Conservation (phyloP, 2,329 filamentous ascomycete species). For the Botryotinia convoluta region DNA sequence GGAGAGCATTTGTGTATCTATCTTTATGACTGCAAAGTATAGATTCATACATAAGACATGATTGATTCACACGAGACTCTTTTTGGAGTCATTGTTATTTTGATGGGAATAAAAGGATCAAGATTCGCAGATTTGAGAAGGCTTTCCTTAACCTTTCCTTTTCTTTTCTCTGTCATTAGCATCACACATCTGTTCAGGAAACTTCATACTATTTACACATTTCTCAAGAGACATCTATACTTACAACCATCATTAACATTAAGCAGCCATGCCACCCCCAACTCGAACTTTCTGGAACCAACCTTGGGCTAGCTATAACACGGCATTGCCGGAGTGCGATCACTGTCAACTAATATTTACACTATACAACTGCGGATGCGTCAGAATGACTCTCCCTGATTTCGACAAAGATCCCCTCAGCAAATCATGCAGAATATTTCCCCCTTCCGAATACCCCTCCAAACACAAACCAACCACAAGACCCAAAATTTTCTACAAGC, state of each 20-base stretch:
- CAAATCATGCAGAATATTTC: background rate
- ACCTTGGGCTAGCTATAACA: background rate
- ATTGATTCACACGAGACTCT: background rate
- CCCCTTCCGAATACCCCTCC: background rate
- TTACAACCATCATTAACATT: background rate
- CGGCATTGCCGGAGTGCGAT: background rate
- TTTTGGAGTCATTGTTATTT: background rate
- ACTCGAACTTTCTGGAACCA: background rate
- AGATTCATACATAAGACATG: background rate
- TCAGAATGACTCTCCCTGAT: background rate
- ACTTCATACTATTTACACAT: rapidly evolving
- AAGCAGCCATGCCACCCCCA: background rate
- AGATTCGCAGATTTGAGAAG: background rate
- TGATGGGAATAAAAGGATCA: background rate
- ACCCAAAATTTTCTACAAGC: background rate
- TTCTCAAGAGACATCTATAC: background rate
- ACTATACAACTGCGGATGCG: background rate
- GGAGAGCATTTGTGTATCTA: background rate
- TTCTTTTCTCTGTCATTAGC: background rate
- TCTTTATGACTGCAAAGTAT: background rate
- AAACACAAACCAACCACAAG: background rate
- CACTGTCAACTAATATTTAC: background rate
- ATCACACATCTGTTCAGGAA: background rate
- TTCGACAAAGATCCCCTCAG: background rate
- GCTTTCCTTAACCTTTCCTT: background rate